phyloP scores from a whole-genome alignment of 2,329 filamentous ascomycete genomes.

The Grosmannia penicillata region DNA sequence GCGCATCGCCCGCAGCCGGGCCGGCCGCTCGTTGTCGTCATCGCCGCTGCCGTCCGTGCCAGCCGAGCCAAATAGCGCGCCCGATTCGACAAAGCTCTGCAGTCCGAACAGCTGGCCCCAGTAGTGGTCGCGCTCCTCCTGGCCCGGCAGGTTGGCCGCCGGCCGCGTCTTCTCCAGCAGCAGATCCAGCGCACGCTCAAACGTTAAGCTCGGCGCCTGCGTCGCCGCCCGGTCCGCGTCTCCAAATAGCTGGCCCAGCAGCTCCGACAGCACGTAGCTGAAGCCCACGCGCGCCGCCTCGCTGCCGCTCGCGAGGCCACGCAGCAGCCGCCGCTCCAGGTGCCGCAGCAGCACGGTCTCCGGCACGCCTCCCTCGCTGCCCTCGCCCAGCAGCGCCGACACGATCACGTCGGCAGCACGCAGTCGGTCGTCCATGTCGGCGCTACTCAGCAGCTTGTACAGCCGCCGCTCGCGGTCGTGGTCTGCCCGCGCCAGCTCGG shows the following conservation, averaged over 20 bases:
- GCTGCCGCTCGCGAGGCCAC: conserved; percentile 76
- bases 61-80: conserved; percentile 45
- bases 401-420: conserved; percentile 44
- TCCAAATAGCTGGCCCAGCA: conserved; percentile 61
- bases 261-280: conserved; percentile 73
- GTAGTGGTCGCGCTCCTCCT: conserved; percentile 76
- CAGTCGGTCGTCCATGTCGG: conserved; percentile 40
- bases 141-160: conserved; percentile 36
- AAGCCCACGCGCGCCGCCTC: conserved; percentile 84
- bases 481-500: conserved; percentile 35
- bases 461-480: conserved; percentile 42
- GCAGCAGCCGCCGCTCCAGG: conserved; percentile 57
- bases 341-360: conserved; percentile 42
- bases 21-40: too few relatives aligned
- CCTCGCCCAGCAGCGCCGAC: conserved; percentile 33
- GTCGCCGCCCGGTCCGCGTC: conserved; percentile 32
- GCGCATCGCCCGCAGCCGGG: too few relatives aligned
- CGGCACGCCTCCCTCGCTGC: conserved; percentile 19
- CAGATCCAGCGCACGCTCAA: conserved; percentile 37
- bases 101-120: conserved; percentile 80
- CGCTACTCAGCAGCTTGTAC: conserved; percentile 47
- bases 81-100: conserved; percentile 71
- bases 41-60: conserved; percentile 23
- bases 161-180: conserved; percentile 40
- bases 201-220: conserved; percentile 30